Evolutionary conservation across 2,329 filamentous ascomycete species (phyloP).

Genomic region (Sporothrix globosa): DNA sequence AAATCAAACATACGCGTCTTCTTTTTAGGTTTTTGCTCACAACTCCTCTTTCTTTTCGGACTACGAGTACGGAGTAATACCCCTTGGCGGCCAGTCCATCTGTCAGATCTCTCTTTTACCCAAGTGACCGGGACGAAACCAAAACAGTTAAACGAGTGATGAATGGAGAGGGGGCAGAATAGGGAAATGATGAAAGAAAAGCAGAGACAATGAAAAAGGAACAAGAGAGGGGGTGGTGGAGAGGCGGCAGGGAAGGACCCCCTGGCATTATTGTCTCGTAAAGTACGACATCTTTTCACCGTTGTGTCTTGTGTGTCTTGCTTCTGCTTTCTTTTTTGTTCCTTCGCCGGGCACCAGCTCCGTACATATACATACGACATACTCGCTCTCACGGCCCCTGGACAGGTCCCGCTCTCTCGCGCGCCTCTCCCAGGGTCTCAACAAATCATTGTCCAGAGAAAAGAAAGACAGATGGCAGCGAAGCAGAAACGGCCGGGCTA

Average conservation of each 20-base stretch:
- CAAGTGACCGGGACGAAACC: constrained; percentile 7
- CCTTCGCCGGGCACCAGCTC: not conserved
- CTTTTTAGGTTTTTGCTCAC: not conserved
- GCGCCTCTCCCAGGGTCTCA: too few species aligned
- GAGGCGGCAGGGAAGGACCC: too few species aligned
- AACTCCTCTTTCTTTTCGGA: too few species aligned
- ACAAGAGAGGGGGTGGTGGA: not conserved
- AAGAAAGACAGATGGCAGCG: not conserved
- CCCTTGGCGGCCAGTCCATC: not conserved
- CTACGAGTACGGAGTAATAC: too few species aligned
- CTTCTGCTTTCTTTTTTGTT: constrained; percentile 20
- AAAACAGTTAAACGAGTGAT: constrained; percentile 4
- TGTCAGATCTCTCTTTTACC: constrained; percentile 21
- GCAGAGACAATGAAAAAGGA: not conserved
- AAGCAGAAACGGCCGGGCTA: not conserved
- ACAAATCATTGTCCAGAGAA: too few species aligned
- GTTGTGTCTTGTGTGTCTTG: not conserved
- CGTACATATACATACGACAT: too few species aligned
- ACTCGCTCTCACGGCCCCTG: too few species aligned
- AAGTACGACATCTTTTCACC: too few species aligned
- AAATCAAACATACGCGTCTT: not conserved
- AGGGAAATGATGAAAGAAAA: not conserved
- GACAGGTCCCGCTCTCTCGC: too few species aligned
- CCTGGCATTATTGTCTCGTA: too few species aligned
- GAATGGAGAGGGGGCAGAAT: too few species aligned